Base-by-base conservation (phyloP, 2,329 filamentous ascomycete genomes). In the Paecilomyces sp. region DNA sequence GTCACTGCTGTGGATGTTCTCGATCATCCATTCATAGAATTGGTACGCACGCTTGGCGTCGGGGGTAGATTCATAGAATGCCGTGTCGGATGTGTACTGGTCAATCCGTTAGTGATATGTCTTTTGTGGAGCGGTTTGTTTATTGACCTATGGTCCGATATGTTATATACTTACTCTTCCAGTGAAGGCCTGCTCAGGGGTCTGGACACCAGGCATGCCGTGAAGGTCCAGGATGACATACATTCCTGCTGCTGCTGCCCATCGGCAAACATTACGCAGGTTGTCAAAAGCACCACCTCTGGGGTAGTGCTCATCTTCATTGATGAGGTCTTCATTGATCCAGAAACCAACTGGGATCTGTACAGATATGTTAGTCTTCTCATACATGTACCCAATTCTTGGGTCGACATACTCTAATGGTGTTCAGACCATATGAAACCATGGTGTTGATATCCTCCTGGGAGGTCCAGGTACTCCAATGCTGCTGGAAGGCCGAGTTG, bases 11-110 rank as follows among this genome's bases (percentile, higher is more conserved):
- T 84, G 81, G 58, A 83, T 78, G 47, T 76, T 71, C 51, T 77
- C 72, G 15, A 80, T 78, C 61, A 85, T 77, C 76, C 77, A 83
- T 55, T 74, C 67, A 15, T 84, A 76, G 71, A 83, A 84, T 54
- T 76, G 66, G 60, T 77, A 66, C 8, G 80, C 80, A 9, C 83
- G 82, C 15, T 75, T 76, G 67, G 82, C 85, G 67, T 85, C 76
- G 64, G 79, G 79, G 57, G 78, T 73, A 9, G 30, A 28, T 24
- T 9, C 12, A 22, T 53, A 53, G 24, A 53, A 53, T 13, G 22
- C 22, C 5, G 51, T 25, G 11, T 53, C 11, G 9, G 11, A 3
- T 53, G 51, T 30, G 24, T 30, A 53, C 51, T 53, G 13, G 15
- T 24, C 3, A 53, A 53, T 11, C 13, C 28, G 51, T 53, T 47